Base-by-base conservation (phyloP, 768 basidiomycete genomes). In the Omphalotus guepiniiformis region DNA sequence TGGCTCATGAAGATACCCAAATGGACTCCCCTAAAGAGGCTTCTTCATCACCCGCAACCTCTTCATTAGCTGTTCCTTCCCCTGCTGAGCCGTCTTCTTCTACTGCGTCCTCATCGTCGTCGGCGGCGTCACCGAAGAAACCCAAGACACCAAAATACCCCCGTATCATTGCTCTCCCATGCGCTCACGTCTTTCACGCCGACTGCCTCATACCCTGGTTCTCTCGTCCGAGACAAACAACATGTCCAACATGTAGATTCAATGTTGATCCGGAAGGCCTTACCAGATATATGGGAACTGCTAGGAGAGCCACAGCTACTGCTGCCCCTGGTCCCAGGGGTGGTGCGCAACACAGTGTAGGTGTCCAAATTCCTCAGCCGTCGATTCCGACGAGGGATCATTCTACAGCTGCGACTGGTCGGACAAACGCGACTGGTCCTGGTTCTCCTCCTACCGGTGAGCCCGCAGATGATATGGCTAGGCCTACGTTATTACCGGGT, bases 141-240 rank as follows among this genome's bases (percentile, higher is more conserved):
- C 35, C 30, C 50, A 57, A 50, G 48, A 50, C 54, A 8, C n/a
- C 53, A 13, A 49, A 23, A 13, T 39, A 53, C 39, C 34, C 52
- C 15, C 46, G 39, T 6, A 76, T 90, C 40, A 79, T 90, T 28
- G 68, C 80, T 2, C 75, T 91, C 7, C 88, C 88, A 3, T 91
- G 88, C 58, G 79, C 86, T 6, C 88, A 91, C 61, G 80, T 87
- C 42, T 91, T 90, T 68, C 88, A 91, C 54, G 76, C 85, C 1
- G 71, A 80, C 0, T 91, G 88, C 63, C 75, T 91, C 28, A 60
- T 85, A 8, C 88, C 88, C 1, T 91, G 88, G 88, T 91, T 91
- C 62, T 79, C 88, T 3, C 72, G 85, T 48, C 84, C 87, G 9
- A 74, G 72, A 35, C 84, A 85, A 53, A 89, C 88, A 16, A 90